A percentile compares a stretch with the other conserved stretches of the same genome.
Conservation (phyloP, 306 rosid species). For the Lathyrus sativus region DNA sequence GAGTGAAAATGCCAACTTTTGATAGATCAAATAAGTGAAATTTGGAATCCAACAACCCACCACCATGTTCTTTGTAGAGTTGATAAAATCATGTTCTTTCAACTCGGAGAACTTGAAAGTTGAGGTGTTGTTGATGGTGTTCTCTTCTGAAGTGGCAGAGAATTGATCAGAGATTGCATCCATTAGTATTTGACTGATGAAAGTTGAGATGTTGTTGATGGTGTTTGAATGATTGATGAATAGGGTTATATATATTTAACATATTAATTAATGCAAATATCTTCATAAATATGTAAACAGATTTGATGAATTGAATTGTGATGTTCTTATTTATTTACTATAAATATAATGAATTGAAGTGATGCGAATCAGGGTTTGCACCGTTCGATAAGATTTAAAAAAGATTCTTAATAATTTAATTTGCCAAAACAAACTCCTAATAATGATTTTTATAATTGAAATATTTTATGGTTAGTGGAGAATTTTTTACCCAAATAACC, state of each 20-base stretch:
- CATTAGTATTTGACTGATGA: neutral
- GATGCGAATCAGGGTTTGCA: too few relatives aligned
- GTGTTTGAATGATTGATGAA: neutral
- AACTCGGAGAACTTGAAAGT: conserved; percentile 32
- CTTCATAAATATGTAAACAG: neutral
- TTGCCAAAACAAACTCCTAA: neutral
- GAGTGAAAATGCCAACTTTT: too few relatives aligned
- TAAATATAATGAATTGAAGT: neutral
- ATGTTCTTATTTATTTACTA: neutral
- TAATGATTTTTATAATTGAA: neutral
- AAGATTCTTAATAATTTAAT: neutral
- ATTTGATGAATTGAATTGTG: neutral
- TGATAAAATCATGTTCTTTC: conserved; percentile 42
- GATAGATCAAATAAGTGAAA: too few relatives aligned
- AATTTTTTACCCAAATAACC: too few relatives aligned
- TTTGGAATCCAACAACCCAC: too few relatives aligned
- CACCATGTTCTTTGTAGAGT: neutral
- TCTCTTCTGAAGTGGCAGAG: neutral
- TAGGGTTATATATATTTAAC: conserved; percentile 8
- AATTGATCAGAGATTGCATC: neutral
- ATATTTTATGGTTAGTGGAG: too few relatives aligned
- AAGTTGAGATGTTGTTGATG: too few relatives aligned
- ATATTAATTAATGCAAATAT: conserved; percentile 1
- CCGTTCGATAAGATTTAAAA: too few relatives aligned
- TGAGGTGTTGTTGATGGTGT: neutral